Conservation (phyloP, 768 basidiomycete genomes). For the Boletus sp. region DNA sequence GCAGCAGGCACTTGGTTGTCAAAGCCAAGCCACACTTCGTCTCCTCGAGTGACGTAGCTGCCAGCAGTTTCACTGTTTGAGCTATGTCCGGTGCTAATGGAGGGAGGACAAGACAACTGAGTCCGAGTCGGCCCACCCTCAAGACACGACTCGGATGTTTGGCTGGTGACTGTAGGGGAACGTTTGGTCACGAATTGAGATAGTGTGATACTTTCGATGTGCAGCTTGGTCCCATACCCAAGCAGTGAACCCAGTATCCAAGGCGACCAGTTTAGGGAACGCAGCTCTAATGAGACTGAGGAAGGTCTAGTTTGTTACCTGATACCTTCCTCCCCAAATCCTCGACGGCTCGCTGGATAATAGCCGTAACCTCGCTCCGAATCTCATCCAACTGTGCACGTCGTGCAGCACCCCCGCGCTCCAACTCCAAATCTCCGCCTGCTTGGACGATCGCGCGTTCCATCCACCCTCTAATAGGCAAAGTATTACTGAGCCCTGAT, state of each 20-base stretch:
- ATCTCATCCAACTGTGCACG: conserved; percentile 36
- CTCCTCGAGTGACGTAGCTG: too few species aligned
- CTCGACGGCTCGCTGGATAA: conserved; percentile 54
- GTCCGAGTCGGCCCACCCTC: too few species aligned
- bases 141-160: too few species aligned
- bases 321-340: conserved; percentile 51
- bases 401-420: conserved; percentile 3
- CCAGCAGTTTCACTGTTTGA: too few species aligned
- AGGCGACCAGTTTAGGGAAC: not conserved
- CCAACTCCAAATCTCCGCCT: conserved; percentile 1
- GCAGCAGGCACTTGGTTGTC: too few species aligned
- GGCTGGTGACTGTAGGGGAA: too few species aligned
- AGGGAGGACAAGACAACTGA: too few species aligned
- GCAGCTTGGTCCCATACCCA: not conserved
- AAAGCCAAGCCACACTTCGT: too few species aligned
- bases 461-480: conserved; percentile 15
- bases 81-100: too few species aligned
- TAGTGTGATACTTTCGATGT: not conserved
- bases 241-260: not conserved
- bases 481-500: not conserved
- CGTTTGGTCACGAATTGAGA: too few species aligned
- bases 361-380: conserved; percentile 53
- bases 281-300: not conserved
- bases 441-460: conserved; percentile 1
- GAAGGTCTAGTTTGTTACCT: conserved; percentile 34